Conservation (phyloP, 371 early-diverging fungal species). For the Blyttiomyces sp. region DNA sequence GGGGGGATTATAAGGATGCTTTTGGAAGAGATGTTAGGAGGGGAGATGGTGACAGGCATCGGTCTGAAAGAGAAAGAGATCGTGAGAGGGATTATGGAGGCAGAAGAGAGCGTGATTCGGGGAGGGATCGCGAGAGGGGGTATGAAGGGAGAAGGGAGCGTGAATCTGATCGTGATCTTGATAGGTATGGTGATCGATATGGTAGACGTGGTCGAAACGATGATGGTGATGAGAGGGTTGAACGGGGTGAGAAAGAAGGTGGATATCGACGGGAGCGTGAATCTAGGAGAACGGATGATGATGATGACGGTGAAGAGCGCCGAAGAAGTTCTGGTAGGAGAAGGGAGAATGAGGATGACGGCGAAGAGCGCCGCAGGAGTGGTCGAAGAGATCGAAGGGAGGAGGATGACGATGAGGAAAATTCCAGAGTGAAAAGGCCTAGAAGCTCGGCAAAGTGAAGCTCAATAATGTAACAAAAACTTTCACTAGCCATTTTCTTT, state of each 20-base stretch:
- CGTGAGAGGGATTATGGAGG: background rate
- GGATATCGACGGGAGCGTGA: background rate
- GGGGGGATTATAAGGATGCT: background rate
- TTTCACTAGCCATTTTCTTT: no score
- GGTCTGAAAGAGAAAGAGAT: background rate
- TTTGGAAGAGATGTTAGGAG: background rate
- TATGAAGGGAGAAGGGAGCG: background rate
- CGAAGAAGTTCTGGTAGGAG: background rate
- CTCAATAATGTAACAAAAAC: no score
- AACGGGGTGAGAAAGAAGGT: background rate
- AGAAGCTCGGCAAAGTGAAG: no score
- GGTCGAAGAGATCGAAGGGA: constrained; percentile 6
- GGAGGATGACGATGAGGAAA: background rate
- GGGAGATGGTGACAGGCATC: background rate
- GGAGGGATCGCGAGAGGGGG: background rate
- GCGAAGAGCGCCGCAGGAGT: background rate
- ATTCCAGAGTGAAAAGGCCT: no score
- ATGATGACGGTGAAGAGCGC: constrained; percentile 5
- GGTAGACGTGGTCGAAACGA: background rate
- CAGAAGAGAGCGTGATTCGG: background rate
- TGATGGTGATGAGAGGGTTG: background rate
- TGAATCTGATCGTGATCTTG: constrained; percentile 3
- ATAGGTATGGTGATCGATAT: background rate
- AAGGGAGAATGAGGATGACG: background rate
- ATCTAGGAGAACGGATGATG: background rate